These are phyloP conservation scores for Evernia prunastri DNA, from an alignment of 495 filamentous ascomycete genomes.

Conservation along the genomic window DNA sequence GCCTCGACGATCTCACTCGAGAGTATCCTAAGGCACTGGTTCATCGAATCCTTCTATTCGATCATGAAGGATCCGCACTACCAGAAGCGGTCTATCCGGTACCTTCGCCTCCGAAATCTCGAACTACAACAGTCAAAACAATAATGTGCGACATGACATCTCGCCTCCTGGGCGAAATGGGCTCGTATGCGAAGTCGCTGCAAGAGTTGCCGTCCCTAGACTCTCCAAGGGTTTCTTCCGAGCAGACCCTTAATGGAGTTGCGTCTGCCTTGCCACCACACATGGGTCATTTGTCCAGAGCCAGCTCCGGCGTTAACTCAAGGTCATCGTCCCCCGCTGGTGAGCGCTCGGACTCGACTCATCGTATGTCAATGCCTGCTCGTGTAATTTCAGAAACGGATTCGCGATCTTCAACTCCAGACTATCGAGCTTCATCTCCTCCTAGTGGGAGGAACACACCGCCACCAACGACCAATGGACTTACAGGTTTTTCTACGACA, in stretches of 20 bases:
- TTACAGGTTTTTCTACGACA: neutral
- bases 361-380: conserved; percentile 78
- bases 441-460: conserved; percentile 45
- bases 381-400: conserved; percentile 50
- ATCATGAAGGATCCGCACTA: conserved; percentile 47
- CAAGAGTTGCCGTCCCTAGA: conserved; percentile 75
- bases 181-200: conserved; percentile 74
- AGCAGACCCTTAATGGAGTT: conserved; percentile 16
- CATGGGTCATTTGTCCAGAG: conserved; percentile 10
- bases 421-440: conserved; percentile 42
- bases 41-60: conserved; percentile 73
- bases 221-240: conserved; percentile 53
- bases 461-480: conserved; percentile 65
- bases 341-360: conserved; percentile 22
- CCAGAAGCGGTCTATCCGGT: conserved; percentile 57
- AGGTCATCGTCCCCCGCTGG: conserved; percentile 20
- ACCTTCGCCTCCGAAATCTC: conserved; percentile 62
- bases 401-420: conserved; percentile 47
- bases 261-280: conserved; percentile 17
- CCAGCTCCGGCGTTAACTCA: conserved; percentile 15
- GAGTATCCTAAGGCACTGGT: conserved; percentile 68
- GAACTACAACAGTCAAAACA: conserved; percentile 87
- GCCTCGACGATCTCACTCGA: conserved; percentile 63
- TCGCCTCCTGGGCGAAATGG: conserved; percentile 77
- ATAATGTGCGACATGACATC: conserved; percentile 90